Evolutionary conservation across 257 asterid species (phyloP).

Genomic region (Nicotiana otophora): DNA sequence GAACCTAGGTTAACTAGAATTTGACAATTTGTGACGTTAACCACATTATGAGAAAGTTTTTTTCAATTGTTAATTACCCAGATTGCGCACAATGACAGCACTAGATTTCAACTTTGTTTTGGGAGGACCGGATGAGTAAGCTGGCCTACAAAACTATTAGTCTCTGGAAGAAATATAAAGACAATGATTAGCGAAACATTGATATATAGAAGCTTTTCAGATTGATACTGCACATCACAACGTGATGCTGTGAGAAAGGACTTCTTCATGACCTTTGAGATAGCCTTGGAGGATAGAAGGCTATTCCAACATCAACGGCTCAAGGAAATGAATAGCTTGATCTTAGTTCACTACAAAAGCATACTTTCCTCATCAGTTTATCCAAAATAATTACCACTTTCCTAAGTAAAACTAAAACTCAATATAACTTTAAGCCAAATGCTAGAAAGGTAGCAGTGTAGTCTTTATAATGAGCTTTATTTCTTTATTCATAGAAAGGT

Average conservation of each 20-base stretch:
- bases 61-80: neutral
- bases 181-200: neutral
- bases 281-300: too few relatives aligned
- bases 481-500: neutral
- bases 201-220: neutral
- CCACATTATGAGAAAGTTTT: neutral
- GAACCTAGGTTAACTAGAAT: neutral
- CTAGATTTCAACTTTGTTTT: neutral
- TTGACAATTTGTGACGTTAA: neutral
- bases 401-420: neutral
- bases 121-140: neutral
- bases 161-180: neutral
- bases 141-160: neutral
- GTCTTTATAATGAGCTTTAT: neutral
- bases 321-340: neutral
- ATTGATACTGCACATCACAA: neutral
- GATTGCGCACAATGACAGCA: neutral
- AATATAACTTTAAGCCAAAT: neutral
- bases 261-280: too few relatives aligned
- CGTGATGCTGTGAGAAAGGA: too few relatives aligned
- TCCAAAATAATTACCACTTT: neutral
- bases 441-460: neutral
- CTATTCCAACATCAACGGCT: neutral
- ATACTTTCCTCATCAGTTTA: neutral
- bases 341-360: neutral